A percentile compares a stretch with the other conserved stretches of the same genome.
Evolutionary conservation across 2,329 filamentous ascomycete genomes (phyloP).

Genomic region (Xylaria sp.): DNA sequence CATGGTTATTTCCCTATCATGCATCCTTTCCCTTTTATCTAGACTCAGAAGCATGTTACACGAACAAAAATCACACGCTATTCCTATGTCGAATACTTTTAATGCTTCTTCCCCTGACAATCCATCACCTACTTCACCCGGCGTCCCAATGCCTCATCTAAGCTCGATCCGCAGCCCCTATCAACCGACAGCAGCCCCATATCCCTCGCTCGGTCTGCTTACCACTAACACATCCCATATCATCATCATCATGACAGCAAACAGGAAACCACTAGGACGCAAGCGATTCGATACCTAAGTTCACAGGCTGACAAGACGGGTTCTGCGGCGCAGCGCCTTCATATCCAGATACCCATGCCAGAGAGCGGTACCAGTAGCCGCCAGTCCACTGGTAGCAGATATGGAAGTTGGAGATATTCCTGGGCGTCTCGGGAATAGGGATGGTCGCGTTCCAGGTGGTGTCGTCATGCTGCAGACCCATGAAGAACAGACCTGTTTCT

Average conservation of each 20-base stretch:
- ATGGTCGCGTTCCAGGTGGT: conserved; percentile 17
- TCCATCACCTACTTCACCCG: neutral
- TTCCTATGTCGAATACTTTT: no score
- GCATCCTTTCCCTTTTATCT: no score
- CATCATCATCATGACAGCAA: no score
- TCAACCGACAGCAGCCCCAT: no score
- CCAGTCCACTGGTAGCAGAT: conserved; percentile 29
- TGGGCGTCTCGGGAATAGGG: neutral
- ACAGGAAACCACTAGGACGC: neutral
- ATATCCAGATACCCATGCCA: conserved; percentile 24
- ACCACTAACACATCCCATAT: no score
- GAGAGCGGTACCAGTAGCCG: conserved; percentile 22
- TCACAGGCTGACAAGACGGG: conserved; percentile 26
- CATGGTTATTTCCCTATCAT: no score
- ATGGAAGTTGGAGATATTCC: conserved; percentile 19
- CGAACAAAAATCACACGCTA: no score
- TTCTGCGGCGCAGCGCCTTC: conserved; percentile 20
- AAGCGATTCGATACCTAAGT: conserved; percentile 22
- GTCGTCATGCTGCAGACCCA: conserved; percentile 16
- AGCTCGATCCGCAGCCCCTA: no score
- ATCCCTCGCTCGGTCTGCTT: neutral
- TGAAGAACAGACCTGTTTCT: conserved; percentile 20
- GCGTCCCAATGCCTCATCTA: neutral
- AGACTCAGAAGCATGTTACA: no score
- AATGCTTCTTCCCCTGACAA: neutral